These are phyloP conservation scores for Cyclospora cayetanensis DNA, from an alignment of 169 alveolate species.

Conservation along the genomic window DNA sequence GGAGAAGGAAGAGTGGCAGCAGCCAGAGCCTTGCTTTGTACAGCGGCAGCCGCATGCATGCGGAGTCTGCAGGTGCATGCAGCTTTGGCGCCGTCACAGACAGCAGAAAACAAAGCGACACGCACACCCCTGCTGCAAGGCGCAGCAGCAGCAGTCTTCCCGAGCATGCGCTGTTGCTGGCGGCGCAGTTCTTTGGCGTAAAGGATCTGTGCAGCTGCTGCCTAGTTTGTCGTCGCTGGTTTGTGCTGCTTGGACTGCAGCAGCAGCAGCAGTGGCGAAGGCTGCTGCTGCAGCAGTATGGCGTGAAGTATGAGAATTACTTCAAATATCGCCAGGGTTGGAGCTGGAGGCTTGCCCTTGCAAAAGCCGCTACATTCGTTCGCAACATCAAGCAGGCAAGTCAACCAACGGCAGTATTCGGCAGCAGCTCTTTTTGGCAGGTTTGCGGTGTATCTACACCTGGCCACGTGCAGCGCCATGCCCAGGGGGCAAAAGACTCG, in stretches of 20 bases:
- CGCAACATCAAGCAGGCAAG: neutral
- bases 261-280: constrained; percentile 2
- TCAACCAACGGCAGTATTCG: neutral
- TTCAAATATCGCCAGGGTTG: neutral
- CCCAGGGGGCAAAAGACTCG: no score
- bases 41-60: constrained; percentile 11
- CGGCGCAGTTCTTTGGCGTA: neutral
- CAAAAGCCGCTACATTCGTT: neutral
- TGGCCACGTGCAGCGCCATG: no score
- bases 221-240: neutral
- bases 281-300: constrained; percentile 14
- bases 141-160: neutral
- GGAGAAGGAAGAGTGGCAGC: neutral
- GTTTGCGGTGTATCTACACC: no score
- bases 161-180: neutral
- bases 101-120: neutral
- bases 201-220: neutral
- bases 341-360: constrained; percentile 4
- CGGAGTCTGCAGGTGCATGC: no score
- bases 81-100: neutral
- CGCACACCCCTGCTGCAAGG: neutral
- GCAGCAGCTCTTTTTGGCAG: neutral
- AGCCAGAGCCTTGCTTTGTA: neutral
- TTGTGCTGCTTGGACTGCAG: constrained; percentile 1
- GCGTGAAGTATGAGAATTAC: neutral